Evolutionary conservation across 257 asterid genomes (phyloP).

Genomic region (Nicotiana tabacum): DNA sequence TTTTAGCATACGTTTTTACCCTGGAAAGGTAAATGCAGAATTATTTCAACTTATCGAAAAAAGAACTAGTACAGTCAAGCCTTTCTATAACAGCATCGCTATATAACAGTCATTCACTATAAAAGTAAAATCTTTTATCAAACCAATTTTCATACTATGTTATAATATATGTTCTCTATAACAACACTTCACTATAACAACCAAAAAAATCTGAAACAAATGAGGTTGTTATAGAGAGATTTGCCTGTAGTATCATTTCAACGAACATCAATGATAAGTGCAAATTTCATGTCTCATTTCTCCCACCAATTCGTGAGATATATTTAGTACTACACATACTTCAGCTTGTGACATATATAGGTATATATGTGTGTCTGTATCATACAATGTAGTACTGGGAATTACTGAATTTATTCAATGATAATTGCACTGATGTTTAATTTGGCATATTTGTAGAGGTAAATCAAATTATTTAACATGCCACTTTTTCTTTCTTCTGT

Average conservation of each 20-base stretch:
- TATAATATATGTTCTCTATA: too few species aligned
- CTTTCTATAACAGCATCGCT: too few species aligned
- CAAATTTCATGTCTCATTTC: too few species aligned
- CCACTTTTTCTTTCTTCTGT: not conserved
- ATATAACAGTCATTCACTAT: too few species aligned
- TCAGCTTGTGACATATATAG: not conserved
- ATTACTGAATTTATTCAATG: not conserved
- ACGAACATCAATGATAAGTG: too few species aligned
- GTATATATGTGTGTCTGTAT: not conserved
- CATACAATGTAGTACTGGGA: not conserved
- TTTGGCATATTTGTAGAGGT: not conserved
- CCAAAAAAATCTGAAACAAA: too few species aligned
- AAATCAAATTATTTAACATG: not conserved
- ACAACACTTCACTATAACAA: too few species aligned
- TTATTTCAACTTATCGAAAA: not conserved
- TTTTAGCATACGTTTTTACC: constrained; percentile 70
- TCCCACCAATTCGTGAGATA: too few species aligned
- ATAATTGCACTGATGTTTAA: not conserved
- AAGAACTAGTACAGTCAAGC: too few species aligned
- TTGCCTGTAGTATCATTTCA: not conserved
- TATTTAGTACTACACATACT: not conserved
- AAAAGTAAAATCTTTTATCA: too few species aligned
- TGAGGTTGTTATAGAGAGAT: too few species aligned
- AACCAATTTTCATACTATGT: too few species aligned
- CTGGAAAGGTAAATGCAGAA: constrained; percentile 57